Percentiles rank a stretch among this genome's conserved stretches.
Evolutionary conservation across 495 filamentous ascomycete species (phyloP).

Genomic region (Glarea lozoyensis): DNA sequence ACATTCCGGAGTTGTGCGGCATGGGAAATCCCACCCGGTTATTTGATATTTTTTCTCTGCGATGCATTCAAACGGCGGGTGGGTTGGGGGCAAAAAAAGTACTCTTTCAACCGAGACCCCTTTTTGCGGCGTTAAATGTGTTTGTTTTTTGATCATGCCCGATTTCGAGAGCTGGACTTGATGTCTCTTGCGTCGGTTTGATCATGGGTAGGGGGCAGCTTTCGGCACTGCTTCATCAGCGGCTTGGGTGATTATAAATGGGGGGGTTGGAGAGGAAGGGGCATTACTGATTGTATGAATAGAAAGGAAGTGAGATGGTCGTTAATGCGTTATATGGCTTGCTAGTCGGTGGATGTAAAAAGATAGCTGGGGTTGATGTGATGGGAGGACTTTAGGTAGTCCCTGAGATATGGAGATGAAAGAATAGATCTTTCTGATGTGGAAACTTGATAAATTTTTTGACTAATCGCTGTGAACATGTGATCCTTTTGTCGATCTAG

Average conservation of each 20-base stretch:
- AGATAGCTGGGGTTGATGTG: neutral
- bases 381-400: too few species aligned
- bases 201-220: slow-evolving; percentile 1
- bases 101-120: slow-evolving; percentile 23
- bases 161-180: neutral
- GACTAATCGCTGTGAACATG: too few species aligned
- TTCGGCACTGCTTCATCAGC: slow-evolving; percentile 14
- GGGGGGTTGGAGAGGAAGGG: neutral
- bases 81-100: slow-evolving; percentile 16
- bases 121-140: slow-evolving; percentile 12
- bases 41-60: slow-evolving; percentile 8
- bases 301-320: slow-evolving; percentile 1
- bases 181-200: neutral
- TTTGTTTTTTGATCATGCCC: neutral
- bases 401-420: too few species aligned
- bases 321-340: neutral
- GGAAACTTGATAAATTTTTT: too few species aligned
- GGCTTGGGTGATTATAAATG: neutral
- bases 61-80: slow-evolving; percentile 15
- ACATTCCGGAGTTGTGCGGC: slow-evolving; percentile 7
- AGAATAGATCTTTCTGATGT: neutral
- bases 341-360: neutral
- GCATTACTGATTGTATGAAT: slow-evolving; percentile 9
- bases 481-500: too few species aligned
- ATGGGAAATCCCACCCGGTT: neutral